Evolutionary conservation across 164 flowering plant genomes (phyloP).

Genomic region (Stephania cephalantha): DNA sequence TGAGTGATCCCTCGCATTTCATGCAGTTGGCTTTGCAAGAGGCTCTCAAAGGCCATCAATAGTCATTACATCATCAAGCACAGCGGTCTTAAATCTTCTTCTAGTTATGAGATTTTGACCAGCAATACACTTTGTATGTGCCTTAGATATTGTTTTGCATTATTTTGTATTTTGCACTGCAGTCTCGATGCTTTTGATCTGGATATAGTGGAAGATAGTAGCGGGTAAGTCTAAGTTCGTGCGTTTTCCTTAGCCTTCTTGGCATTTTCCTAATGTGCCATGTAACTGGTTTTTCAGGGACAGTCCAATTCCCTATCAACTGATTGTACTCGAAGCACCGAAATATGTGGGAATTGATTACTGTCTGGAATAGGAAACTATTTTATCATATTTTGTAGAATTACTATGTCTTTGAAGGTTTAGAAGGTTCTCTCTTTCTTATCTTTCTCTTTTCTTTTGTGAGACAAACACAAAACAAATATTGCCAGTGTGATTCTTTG

Average conservation of each 20-base stretch:
- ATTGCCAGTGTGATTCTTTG: neutral
- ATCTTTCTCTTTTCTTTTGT: too few relatives aligned
- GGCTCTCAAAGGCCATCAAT: slow-evolving; percentile 80
- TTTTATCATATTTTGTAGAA: neutral
- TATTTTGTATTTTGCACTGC: neutral
- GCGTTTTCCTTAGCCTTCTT: neutral
- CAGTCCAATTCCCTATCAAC: slow-evolving; percentile 32
- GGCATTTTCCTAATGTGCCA: neutral
- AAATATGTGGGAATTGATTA: slow-evolving; percentile 17
- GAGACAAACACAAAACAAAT: neutral
- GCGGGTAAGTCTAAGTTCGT: slow-evolving; percentile 30
- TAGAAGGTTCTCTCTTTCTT: neutral
- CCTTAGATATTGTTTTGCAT: neutral
- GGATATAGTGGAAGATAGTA: slow-evolving; percentile 40
- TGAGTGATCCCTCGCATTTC: slow-evolving; percentile 85
- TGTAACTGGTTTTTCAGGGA: slow-evolving; percentile 26
- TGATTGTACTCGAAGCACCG: slow-evolving; percentile 43
- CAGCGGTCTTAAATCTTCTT: slow-evolving; percentile 93
- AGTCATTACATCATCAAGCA: slow-evolving; percentile 89
- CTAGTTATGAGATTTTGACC: slow-evolving; percentile 67
- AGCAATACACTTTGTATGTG: slow-evolving; percentile 3
- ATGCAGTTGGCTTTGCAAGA: slow-evolving; percentile 90
- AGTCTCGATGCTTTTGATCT: slow-evolving; percentile 84
- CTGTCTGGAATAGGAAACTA: slow-evolving; percentile 15
- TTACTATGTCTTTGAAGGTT: neutral